phyloP scores from a whole-genome alignment of 441 rosid genomes.

The Aquilaria agallochum region DNA sequence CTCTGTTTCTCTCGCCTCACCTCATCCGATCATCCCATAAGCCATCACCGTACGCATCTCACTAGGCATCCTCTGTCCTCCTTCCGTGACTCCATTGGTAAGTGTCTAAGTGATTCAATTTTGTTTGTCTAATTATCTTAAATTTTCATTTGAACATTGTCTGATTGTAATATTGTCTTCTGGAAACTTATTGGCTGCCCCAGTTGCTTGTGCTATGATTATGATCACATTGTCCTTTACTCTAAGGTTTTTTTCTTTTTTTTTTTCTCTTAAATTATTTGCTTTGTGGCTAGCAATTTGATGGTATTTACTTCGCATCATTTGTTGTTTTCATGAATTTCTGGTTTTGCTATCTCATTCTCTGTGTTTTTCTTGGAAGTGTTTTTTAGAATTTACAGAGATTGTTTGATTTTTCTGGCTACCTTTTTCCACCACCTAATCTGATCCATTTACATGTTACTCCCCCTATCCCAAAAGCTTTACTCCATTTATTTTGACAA shows the following conservation, averaged over 20 bases:
- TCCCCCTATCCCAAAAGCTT: too few relatives aligned
- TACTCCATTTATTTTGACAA: too few relatives aligned
- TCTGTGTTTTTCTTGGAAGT: neutral
- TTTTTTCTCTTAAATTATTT: neutral
- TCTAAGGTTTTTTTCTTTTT: constrained; percentile 54
- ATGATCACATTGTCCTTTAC: constrained; percentile 88
- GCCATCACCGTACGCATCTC: too few relatives aligned
- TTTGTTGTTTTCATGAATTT: constrained; percentile 1
- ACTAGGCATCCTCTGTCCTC: too few relatives aligned
- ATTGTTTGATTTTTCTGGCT: neutral
- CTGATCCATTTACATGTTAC: neutral
- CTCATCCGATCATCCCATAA: too few relatives aligned
- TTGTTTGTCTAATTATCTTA: too few relatives aligned
- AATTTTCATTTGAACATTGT: too few relatives aligned
- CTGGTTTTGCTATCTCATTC: neutral
- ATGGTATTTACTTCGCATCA: neutral
- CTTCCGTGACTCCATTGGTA: too few relatives aligned
- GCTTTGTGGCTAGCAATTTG: constrained; percentile 4
- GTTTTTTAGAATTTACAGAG: neutral
- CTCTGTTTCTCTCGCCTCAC: too few relatives aligned
- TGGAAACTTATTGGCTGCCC: constrained; percentile 91
- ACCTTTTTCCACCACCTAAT: too few relatives aligned
- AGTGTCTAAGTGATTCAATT: too few relatives aligned
- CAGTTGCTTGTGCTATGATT: constrained; percentile 95
- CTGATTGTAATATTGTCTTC: constrained; percentile 75